Evolutionary conservation across 352 stramenopile genomes (phyloP), one percentile per base, ranked within the genome.

Genomic region (Phytophthora litchii): DNA sequence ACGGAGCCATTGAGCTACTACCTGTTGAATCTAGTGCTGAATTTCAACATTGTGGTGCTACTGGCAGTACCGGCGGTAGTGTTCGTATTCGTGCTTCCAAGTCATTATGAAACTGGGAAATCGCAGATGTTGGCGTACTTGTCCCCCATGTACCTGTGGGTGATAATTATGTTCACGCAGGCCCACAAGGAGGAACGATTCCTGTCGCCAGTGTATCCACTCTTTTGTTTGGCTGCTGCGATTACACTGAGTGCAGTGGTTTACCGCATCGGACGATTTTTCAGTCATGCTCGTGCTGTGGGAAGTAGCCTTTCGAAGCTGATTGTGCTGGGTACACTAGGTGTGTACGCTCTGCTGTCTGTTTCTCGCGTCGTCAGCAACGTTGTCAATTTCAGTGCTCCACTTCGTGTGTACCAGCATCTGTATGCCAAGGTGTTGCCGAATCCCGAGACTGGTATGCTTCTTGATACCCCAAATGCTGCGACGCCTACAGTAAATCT

Each of bases 171-270:
- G 66, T 88, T 96, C 35, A 59, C 83, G n/a, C 84, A 98, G 64
- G 83, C 96, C 19, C 97, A 99, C 83, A 99, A 99, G 68, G 97
- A 99, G 64, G 97, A 99, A 78, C 84, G 97, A 4, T 99, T 99
- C 67, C 63, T 99, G 14, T 99, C 96, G 58, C 95, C 96, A 0
- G 78, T 98, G 6, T 99, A 99, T 66, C 93, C 96, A 12, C 75
- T 98, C 1, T 65, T 98, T 4, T 94, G 82, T 55, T 64, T 97
- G 17, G 69, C 74, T 23, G 91, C 88, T 31, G 94, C 89, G 1
- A 68, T 88, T 34, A 86, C 81, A 13, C 58, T 97, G 13, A 85
- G 87, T 40, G 70, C 72, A 10, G 31, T 85, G 5, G 71, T 78
- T 4, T 60, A 77, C 60, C 54, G 64, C 10, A 43, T 85, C 4